Base-by-base conservation (phyloP, 768 basidiomycete genomes). In the Tubosaeta sp. region DNA sequence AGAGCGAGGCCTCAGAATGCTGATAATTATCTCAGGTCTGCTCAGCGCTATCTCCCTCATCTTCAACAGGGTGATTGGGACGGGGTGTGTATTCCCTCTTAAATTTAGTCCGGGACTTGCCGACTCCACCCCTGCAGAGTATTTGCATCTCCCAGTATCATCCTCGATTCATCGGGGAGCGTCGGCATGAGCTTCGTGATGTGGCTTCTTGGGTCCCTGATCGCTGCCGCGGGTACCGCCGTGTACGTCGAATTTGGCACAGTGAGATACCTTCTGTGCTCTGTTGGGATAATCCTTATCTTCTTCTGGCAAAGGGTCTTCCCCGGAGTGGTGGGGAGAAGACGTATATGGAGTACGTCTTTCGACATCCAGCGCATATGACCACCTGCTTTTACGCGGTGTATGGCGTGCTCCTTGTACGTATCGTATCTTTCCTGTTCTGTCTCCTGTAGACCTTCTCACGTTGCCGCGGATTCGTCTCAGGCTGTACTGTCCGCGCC, bases 221-320 rank as follows among this genome's bases (percentile, higher is more conserved):
- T 88, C 35, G 84, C 87, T 2, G 75, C 79, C 0, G 77, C 79
- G 33, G 87, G 87, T 5, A 85, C 85, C 2, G 76, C 79, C 0
- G 86, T 88, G 4, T 89, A 83, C 57, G 74, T 88, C n/a, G 87
- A 88, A 63, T 75, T 86, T 17, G 86, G 87, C 22, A 87, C 86
- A 25, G 86, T 86, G 52, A 55, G 75, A 45, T 27, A 5, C 16
- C 55, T 29, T 49, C 31, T 47, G 3, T 2, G 5, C 14, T 14
- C 31, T 8, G 9, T n/a, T 11, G 27, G 12, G n/a, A 39, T 10
- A 4, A 29, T 17, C 4, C 16, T 33, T 38, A 50, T 38, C 8
- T 17, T 26, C 2, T 51, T 6, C 2, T 27, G n/a, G 1, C 17
- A 7, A 45, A 87, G 83, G 85, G 81, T 17, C 72, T 89, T 2